phyloP scores from a whole-genome alignment of 163 green algal species.

The Prototheca cutis region DNA sequence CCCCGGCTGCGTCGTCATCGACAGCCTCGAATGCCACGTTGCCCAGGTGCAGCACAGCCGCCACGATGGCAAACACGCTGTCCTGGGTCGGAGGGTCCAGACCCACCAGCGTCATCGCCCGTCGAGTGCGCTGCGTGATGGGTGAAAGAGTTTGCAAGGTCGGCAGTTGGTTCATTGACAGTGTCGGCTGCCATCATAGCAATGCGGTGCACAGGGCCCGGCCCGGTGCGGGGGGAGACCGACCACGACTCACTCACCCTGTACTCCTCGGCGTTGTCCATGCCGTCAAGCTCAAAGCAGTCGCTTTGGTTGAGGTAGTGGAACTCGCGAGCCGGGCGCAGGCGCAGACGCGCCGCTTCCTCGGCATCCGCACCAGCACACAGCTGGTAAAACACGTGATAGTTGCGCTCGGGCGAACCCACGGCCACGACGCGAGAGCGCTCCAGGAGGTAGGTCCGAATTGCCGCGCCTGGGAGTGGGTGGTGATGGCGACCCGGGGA shows the following conservation, averaged over 20 bases:
- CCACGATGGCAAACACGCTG: conserved; percentile 70
- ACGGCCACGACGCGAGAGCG: conserved; percentile 81
- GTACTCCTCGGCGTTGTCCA: conserved; percentile 94
- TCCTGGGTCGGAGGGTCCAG: conserved; percentile 67
- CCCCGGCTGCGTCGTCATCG: conserved; percentile 36
- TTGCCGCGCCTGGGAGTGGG: conserved; percentile 55
- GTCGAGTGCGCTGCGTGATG: conserved; percentile 54
- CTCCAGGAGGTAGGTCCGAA: conserved; percentile 97
- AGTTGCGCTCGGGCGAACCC: conserved; percentile 93
- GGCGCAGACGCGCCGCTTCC: conserved; percentile 52
- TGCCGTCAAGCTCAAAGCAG: conserved; percentile 80
- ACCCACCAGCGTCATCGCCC: conserved; percentile 85
- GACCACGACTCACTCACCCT: no score
- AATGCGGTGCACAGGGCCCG: no score
- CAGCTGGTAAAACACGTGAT: conserved; percentile 99
- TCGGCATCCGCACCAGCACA: conserved; percentile 74
- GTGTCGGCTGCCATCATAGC: no score
- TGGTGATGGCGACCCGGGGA: not conserved
- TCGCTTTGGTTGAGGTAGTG: conserved; percentile 83
- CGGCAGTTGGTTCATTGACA: no score
- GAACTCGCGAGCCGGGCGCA: conserved; percentile 67
- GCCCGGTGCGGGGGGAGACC: no score
- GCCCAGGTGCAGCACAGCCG: conserved; percentile 93
- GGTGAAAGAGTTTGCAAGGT: not conserved
- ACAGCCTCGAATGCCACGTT: conserved; percentile 77